These are phyloP conservation scores for Calonectria pauciramosa DNA, from an alignment of 2,329 filamentous ascomycete species.

Conservation along the genomic window DNA sequence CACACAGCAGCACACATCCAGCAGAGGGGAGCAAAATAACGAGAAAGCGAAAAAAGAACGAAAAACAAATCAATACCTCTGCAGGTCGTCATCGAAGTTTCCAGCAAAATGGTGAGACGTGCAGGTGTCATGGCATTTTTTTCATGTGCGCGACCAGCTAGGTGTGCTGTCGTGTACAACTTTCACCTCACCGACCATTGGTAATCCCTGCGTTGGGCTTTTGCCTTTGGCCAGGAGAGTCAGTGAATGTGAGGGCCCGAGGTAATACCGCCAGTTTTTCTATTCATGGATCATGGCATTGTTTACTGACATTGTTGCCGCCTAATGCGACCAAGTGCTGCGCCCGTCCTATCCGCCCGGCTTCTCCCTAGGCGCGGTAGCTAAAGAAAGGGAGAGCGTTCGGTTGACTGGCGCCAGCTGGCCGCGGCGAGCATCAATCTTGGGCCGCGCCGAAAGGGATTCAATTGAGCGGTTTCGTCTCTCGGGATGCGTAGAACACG, in stretches of 20 bases:
- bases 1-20: background rate
- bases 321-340: conserved; percentile 1
- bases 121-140: background rate
- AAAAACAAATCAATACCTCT: background rate
- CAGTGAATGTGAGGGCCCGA: conserved; percentile 13
- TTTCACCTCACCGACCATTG: background rate
- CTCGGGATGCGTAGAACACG: background rate
- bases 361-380: conserved; percentile 4
- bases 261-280: conserved; percentile 13
- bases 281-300: background rate
- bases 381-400: background rate
- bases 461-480: background rate
- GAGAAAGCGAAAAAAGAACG: background rate
- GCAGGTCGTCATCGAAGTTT: background rate
- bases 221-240: background rate
- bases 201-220: conserved; percentile 8
- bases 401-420: background rate
- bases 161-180: background rate
- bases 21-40: background rate
- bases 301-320: background rate
- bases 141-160: background rate
- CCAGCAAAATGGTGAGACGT: background rate
- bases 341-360: conserved; percentile 15
- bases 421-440: background rate
- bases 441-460: background rate